phyloP scores from a whole-genome alignment of 2,329 filamentous ascomycete genomes.

The Onygenales sp. region DNA sequence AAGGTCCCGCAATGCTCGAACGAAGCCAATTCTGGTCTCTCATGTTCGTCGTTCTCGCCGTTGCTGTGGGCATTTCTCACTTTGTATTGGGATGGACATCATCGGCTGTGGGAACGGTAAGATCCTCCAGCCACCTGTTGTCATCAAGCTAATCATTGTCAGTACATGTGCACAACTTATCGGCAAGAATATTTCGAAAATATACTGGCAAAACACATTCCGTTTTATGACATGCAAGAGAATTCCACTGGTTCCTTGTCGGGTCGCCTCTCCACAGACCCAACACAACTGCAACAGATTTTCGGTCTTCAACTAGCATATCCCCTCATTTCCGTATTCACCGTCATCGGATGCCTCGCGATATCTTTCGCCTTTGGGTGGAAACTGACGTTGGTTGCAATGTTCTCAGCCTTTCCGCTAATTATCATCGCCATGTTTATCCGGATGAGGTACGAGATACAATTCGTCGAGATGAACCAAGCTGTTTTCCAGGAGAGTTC shows the following conservation, averaged over 20 bases:
- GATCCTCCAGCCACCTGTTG: conserved; percentile 12
- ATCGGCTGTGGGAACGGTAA: conserved; percentile 37
- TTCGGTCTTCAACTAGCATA: conserved; percentile 38
- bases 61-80: conserved; percentile 38
- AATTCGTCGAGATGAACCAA: conserved; percentile 60
- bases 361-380: conserved; percentile 66
- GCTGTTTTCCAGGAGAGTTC: conserved; percentile 62
- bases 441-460: conserved; percentile 53
- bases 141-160: conserved; percentile 20
- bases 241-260: conserved; percentile 42
- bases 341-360: conserved; percentile 52
- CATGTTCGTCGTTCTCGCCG: conserved; percentile 48
- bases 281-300: conserved; percentile 42
- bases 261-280: conserved; percentile 39
- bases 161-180: conserved; percentile 27
- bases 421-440: conserved; percentile 42
- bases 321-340: conserved; percentile 56
- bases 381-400: conserved; percentile 62
- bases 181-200: conserved; percentile 38
- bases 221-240: conserved; percentile 35
- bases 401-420: conserved; percentile 49
- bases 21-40: conserved; percentile 44
- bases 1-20: conserved; percentile 26
- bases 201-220: conserved; percentile 34
- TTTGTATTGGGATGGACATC: conserved; percentile 37